Conservation (phyloP, 176 grass and related monocot genomes). For the Tuctoria greenei region DNA sequence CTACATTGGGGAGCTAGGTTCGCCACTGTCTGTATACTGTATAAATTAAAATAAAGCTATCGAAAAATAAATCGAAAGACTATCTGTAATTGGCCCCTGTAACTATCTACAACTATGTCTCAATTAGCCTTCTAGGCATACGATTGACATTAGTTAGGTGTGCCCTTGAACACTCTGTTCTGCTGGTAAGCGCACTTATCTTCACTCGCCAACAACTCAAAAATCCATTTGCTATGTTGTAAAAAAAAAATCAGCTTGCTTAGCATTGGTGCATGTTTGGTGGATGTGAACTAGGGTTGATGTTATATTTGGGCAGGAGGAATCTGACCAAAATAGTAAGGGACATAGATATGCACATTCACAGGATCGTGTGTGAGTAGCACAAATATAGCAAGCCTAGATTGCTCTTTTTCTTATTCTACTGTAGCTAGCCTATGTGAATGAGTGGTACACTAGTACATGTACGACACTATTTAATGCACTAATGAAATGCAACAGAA, state of each 20-base stretch:
- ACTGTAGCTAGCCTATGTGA: conserved; percentile 35
- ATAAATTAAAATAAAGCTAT: background rate
- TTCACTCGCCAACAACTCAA: background rate
- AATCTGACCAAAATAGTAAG: conserved; percentile 58
- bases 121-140: background rate
- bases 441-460: conserved; percentile 28
- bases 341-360: conserved; percentile 40
- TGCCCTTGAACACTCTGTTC: background rate
- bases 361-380: conserved; percentile 39
- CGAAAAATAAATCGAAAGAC: background rate
- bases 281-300: background rate
- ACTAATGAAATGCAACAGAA: conserved; percentile 20
- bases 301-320: conserved; percentile 31
- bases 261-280: background rate
- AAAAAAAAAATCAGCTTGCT: background rate
- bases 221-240: background rate
- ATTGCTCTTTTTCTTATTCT: conserved; percentile 44
- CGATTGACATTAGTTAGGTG: background rate
- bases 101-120: background rate
- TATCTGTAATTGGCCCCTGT: background rate
- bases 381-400: conserved; percentile 47
- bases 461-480: conserved; percentile 28
- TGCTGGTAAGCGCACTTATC: background rate
- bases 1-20: background rate
- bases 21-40: background rate